These are phyloP conservation scores for Umbelopsis ramanniana DNA, from an alignment of 192 early-diverging fungal species.

Conservation along the genomic window DNA sequence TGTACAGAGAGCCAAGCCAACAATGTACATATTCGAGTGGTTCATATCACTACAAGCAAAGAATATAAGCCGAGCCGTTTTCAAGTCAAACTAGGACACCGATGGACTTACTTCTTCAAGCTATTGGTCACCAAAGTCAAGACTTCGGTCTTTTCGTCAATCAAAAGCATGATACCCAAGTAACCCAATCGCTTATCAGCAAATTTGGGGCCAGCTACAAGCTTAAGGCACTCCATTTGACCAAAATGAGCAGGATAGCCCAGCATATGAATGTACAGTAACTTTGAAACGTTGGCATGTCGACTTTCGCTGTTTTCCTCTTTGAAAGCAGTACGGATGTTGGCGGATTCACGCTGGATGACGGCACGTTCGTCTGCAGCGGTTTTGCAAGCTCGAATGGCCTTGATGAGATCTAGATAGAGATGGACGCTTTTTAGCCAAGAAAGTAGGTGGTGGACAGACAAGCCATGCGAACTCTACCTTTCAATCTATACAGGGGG, in stretches of 20 bases:
- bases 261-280: conserved; percentile 98
- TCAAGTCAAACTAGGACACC: too few relatives aligned
- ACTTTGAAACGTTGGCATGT: conserved; percentile 94
- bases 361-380: conserved; percentile 98
- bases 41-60: conserved; percentile 82
- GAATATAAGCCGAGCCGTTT: background rate
- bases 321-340: conserved; percentile 96
- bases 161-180: conserved; percentile 94
- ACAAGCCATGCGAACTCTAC: conserved; percentile 3
- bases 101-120: conserved; percentile 92
- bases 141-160: conserved; percentile 98
- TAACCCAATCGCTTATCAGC: conserved; percentile 98
- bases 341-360: conserved; percentile 94
- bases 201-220: conserved; percentile 92
- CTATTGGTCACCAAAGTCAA: conserved; percentile 98
- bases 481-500: conserved; percentile 44
- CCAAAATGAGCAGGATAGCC: conserved; percentile 99
- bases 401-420: conserved; percentile 92
- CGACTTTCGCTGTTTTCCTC: conserved; percentile 91
- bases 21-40: conserved; percentile 93
- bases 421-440: background rate
- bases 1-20: conserved; percentile 96
- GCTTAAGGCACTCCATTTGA: conserved; percentile 98
- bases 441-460: too few relatives aligned
- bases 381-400: conserved; percentile 96